Conservation (phyloP, 2,329 filamentous ascomycete genomes). For the Hypoxylon sp. region DNA sequence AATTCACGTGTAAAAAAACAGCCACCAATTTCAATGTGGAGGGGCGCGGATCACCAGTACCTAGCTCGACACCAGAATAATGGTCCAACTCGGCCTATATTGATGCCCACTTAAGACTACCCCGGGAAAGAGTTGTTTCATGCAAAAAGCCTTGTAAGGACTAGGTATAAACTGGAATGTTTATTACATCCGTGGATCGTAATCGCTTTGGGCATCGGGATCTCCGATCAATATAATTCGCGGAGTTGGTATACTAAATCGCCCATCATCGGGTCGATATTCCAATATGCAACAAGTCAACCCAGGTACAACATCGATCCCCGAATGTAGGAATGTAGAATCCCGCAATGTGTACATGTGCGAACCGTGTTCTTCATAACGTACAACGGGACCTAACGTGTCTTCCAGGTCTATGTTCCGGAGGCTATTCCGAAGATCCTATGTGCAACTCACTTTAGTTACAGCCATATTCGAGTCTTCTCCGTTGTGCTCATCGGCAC, state of each 20-base stretch:
- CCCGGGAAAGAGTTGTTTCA: not conserved
- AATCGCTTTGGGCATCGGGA: not conserved
- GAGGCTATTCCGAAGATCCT: slow-evolving; percentile 5
- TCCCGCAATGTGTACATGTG: not conserved
- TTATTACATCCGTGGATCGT: slow-evolving; percentile 12
- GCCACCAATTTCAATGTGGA: not conserved
- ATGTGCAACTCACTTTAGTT: not conserved
- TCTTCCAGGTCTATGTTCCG: not conserved
- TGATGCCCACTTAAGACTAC: not conserved
- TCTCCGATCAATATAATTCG: slow-evolving; percentile 4
- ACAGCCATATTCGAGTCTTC: not conserved
- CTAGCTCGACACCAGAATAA: not conserved
- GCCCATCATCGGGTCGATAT: not conserved
- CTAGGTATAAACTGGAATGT: not conserved
- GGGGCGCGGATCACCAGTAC: not conserved
- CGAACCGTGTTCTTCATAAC: not conserved
- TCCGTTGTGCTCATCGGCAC: not conserved
- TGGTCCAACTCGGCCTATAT: not conserved
- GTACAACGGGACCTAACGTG: not conserved
- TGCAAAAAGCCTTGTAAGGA: not conserved
- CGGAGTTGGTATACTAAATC: slow-evolving; percentile 4
- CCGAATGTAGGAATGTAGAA: not conserved
- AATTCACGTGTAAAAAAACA: not conserved
- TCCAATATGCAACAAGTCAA: not conserved
- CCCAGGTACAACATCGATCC: slow-evolving; percentile 1